phyloP scores from a whole-genome alignment of 768 basidiomycete genomes.

The Fomitopsis pulvina region DNA sequence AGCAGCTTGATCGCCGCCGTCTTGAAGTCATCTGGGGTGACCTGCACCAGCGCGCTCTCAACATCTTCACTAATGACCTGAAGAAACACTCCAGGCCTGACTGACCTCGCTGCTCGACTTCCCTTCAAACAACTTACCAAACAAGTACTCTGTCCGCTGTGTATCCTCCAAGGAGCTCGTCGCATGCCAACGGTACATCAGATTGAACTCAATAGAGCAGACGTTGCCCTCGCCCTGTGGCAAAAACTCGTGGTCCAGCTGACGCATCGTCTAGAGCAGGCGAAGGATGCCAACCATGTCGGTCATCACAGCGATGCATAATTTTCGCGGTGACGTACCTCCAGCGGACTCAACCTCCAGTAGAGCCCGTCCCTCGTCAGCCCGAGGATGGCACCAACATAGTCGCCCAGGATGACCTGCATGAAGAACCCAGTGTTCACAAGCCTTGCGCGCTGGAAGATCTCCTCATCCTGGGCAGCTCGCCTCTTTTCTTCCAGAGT shows the following conservation, averaged over 20 bases:
- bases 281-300: no score
- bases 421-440: constrained; percentile 44
- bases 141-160: constrained; percentile 26
- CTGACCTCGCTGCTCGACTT: constrained; percentile 13
- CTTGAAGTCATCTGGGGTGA: constrained; percentile 17
- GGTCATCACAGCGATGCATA: no score
- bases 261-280: constrained; percentile 54
- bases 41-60: constrained; percentile 4
- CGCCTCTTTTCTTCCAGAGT: constrained; percentile 10
- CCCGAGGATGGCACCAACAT: constrained; percentile 53
- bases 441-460: constrained; percentile 51
- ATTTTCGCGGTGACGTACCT: no score
- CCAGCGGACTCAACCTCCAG: constrained; percentile 48
- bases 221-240: constrained; percentile 71
- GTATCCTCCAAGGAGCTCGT: constrained; percentile 25
- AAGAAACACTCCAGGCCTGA: no score
- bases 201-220: constrained; percentile 70
- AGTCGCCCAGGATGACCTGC: constrained; percentile 49
- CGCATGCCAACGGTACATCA: constrained; percentile 37
- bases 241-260: constrained; percentile 41
- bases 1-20: constrained; percentile 14
- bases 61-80: no score
- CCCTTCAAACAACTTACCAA: constrained; percentile 25
- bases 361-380: constrained; percentile 41
- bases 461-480: constrained; percentile 42